A percentile compares a stretch with the other conserved stretches of the same genome.
phyloP scores from a whole-genome alignment of 768 basidiomycete species.

The Brasilioporus rufonigricans region DNA sequence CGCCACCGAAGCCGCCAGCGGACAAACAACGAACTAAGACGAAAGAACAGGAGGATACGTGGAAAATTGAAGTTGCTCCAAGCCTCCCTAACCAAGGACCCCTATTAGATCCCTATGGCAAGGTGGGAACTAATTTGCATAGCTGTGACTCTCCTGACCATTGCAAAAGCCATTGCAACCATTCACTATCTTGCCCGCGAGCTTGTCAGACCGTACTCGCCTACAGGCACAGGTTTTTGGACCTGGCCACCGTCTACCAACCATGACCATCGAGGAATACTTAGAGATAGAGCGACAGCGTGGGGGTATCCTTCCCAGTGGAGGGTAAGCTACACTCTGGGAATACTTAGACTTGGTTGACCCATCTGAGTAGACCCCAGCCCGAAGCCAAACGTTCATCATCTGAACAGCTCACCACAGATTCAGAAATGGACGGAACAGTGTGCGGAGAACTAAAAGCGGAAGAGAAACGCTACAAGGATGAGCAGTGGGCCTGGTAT shows the following conservation, averaged over 20 bases:
- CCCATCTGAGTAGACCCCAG: constrained; percentile 47
- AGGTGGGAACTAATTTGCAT: constrained; percentile 44
- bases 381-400: constrained; percentile 67
- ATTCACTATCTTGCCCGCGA: constrained; percentile 87
- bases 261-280: constrained; percentile 96
- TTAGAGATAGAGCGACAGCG: constrained; percentile 78
- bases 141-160: constrained; percentile 3
- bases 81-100: constrained; percentile 51
- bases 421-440: constrained; percentile 85
- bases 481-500: constrained; percentile 89
- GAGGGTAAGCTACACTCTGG: constrained; percentile 59
- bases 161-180: constrained; percentile 73
- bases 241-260: constrained; percentile 80
- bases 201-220: constrained; percentile 62
- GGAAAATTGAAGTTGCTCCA: constrained; percentile 69
- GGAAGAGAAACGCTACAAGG: constrained; percentile 78
- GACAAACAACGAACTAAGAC: constrained; percentile 40
- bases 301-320: constrained; percentile 85
- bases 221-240: constrained; percentile 82
- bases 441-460: constrained; percentile 59
- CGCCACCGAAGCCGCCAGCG: constrained; percentile 26
- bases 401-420: constrained; percentile 73
- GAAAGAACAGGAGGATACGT: constrained; percentile 53
- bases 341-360: constrained; percentile 5
- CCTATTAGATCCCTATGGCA: constrained; percentile 72